Conservation (phyloP, 441 rosid genomes). For the Jatropha podagrica region DNA sequence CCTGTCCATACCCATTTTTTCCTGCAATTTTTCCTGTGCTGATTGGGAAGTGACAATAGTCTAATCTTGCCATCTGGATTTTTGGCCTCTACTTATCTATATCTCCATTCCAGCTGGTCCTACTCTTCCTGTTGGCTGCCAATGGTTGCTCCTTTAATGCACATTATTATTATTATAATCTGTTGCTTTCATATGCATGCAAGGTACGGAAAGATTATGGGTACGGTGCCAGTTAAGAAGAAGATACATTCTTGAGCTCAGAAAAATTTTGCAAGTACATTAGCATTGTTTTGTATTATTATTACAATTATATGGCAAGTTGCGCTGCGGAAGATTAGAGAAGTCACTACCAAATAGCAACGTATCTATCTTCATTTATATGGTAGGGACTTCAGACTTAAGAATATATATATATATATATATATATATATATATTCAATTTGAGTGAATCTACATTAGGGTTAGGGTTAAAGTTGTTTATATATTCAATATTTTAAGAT, state of each 20-base stretch:
- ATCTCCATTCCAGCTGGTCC: constrained; percentile 17
- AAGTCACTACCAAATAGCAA: neutral
- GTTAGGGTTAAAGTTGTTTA: no score
- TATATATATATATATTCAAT: no score
- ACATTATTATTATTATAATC: neutral
- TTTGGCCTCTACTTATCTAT: neutral
- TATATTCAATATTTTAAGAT: no score
- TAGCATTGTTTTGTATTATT: no score
- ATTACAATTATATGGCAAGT: no score
- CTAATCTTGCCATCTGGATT: constrained; percentile 20
- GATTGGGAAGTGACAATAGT: constrained; percentile 18
- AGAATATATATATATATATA: no score
- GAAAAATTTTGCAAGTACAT: neutral
- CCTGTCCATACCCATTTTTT: constrained; percentile 19
- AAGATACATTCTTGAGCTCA: neutral
- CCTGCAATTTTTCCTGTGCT: constrained; percentile 15
- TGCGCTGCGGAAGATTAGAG: no score
- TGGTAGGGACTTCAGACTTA: no score
- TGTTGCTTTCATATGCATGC: neutral
- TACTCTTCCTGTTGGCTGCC: constrained; percentile 1
- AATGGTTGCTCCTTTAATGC: neutral
- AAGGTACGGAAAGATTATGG: constrained; percentile 23
- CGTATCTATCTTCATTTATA: no score
- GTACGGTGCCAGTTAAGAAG: constrained; percentile 24
- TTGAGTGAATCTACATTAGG: no score